phyloP scores from a whole-genome alignment of 129 eudicot genomes.

The Flaveria linearis region DNA sequence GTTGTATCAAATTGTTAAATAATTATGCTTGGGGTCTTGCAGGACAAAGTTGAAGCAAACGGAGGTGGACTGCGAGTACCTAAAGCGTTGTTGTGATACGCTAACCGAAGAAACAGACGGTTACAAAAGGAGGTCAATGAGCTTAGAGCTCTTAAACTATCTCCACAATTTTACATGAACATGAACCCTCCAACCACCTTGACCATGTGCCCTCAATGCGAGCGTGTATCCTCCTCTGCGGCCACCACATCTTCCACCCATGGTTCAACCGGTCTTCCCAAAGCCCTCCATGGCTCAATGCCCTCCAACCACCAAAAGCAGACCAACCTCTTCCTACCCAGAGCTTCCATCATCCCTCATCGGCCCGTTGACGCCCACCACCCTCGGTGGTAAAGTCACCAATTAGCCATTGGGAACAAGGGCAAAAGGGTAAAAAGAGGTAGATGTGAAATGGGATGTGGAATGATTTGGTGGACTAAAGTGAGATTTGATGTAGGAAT shows the following conservation, averaged over 20 bases:
- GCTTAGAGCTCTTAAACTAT: constrained; percentile 61
- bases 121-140: constrained; percentile 74
- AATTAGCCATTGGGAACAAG: not conserved
- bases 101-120: constrained; percentile 67
- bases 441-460: constrained; percentile 26
- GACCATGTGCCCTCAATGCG: constrained; percentile 87
- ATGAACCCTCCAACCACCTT: constrained; percentile 80
- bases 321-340: constrained; percentile 44
- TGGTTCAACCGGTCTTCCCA: constrained; percentile 29
- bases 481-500: constrained; percentile 46
- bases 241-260: constrained; percentile 33
- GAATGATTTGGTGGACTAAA: constrained; percentile 47
- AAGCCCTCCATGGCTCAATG: constrained; percentile 28
- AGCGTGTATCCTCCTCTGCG: constrained; percentile 58
- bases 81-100: constrained; percentile 64
- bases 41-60: constrained; percentile 91
- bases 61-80: constrained; percentile 75
- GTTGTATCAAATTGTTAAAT: not conserved
- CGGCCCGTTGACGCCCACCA: constrained; percentile 46
- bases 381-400: constrained; percentile 35
- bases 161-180: constrained; percentile 78
- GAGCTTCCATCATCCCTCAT: constrained; percentile 52
- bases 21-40: not conserved
- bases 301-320: constrained; percentile 40
- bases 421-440: constrained; percentile 19